Evolutionary conservation across 257 asterid genomes (phyloP).

Genomic region (Fraxinus excelsior): DNA sequence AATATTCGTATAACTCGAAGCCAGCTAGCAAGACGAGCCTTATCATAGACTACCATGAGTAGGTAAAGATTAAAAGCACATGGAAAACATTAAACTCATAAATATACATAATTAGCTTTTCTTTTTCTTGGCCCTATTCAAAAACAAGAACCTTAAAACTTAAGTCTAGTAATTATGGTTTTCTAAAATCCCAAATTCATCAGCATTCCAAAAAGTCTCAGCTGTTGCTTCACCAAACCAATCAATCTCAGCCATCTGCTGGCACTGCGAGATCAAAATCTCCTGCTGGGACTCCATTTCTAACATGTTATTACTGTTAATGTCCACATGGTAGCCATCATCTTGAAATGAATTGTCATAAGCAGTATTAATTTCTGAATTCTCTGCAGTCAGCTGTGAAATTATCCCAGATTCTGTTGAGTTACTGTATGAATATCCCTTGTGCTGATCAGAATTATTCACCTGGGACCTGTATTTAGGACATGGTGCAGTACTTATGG

Average conservation of each 20-base stretch:
- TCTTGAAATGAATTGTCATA: constrained; percentile 22
- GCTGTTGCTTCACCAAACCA: constrained; percentile 50
- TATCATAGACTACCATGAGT: too few species aligned
- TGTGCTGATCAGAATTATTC: constrained; percentile 5
- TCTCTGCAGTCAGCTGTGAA: constrained; percentile 18
- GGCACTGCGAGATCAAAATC: background rate
- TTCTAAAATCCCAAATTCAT: constrained; percentile 64
- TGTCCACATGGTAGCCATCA: constrained; percentile 43
- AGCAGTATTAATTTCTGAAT: background rate
- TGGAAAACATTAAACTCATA: background rate
- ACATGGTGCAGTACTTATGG: constrained; percentile 20
- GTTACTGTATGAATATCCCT: background rate
- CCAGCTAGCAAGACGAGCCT: too few species aligned
- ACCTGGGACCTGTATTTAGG: constrained; percentile 21
- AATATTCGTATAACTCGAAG: background rate
- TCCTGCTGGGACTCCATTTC: constrained; percentile 33
- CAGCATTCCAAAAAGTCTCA: constrained; percentile 51
- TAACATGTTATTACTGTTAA: constrained; percentile 34
- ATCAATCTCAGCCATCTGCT: constrained; percentile 32
- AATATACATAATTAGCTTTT: background rate
- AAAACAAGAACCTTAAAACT: background rate
- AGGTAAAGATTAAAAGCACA: too few species aligned
- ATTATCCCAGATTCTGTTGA: too few species aligned
- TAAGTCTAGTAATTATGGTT: constrained; percentile 21
- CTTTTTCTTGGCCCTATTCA: background rate